These are phyloP conservation scores for Leccinum variabile DNA, from an alignment of 1,284 basidiomycete genomes.

Conservation along the genomic window DNA sequence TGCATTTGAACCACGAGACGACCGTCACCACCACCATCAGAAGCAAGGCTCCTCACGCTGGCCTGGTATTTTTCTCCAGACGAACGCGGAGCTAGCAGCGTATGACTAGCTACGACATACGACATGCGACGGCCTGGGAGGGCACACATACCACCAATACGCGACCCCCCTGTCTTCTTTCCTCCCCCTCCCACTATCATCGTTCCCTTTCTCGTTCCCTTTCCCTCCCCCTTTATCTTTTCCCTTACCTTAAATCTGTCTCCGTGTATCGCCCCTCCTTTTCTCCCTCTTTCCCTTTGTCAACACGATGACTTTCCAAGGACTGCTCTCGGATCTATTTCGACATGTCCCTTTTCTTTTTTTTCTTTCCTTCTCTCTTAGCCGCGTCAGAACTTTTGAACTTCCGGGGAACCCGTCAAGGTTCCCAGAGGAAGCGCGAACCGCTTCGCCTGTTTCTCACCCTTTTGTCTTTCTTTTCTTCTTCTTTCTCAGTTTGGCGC, in stretches of 20 bases:
- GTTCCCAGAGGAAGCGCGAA: no score
- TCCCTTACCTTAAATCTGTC: background rate
- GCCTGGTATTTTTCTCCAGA: background rate
- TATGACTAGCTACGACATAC: background rate
- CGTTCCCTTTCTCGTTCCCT: background rate
- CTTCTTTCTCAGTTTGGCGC: no score
- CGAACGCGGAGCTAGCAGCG: background rate
- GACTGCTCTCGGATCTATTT: no score
- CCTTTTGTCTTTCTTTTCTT: no score
- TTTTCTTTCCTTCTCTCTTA: no score
- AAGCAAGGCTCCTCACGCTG: background rate
- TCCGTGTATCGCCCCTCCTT: background rate
- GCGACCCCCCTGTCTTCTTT: background rate
- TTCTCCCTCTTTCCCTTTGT: background rate
- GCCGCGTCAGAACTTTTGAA: no score
- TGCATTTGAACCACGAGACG: background rate
- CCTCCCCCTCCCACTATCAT: background rate
- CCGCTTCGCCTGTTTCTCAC: no score
- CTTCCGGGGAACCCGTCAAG: no score
- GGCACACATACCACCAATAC: background rate
- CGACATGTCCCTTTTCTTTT: no score
- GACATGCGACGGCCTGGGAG: background rate
- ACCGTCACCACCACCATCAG: background rate
- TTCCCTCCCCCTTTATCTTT: background rate
- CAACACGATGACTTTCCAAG: no score